Base-by-base conservation (phyloP, 1,139 yeast genomes). In the Debaryomyces subglobosus region DNA sequence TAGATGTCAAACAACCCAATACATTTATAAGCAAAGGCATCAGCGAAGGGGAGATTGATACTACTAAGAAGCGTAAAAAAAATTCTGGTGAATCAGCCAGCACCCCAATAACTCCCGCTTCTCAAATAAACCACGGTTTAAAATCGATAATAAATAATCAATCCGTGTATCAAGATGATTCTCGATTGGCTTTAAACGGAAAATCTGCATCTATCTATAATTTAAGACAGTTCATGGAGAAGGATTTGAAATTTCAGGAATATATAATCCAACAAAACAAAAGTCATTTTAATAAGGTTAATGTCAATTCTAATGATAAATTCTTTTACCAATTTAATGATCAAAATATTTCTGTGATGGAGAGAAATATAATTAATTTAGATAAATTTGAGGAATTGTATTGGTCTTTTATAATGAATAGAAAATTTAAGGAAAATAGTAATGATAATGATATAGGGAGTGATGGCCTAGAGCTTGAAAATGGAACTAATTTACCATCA, bases 201-300 rank as follows among this genome's bases (percentile, higher is more conserved):
- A 65, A 71, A 49, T 59, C 64, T 33, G 74, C 82, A 0, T 74
- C 82, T 0, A 58, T 74, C 3, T 81, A 78, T 60, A 74, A 77
- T 13, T 63, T 83, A 49, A 64, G 76, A 45, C 84, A 82, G 51
- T 81, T 78, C 58, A 72, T 75, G 65, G 84, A 81, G 43, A 78
- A 78, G 49, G 81, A 81, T 49, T 58, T 68, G 32, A 71, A 68
- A 48, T 74, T 77, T 46, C 75, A 71, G 53, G 73, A 69, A 43
- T 69, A 58, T 49, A 52, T 72, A 7, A 57, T 68, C 16, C 63
- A 57, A 40, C 54, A 57, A n/a, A 59, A 66, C 43, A 48, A 50
- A 5, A 39, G 45, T 4, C 32, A 39, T 7, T 64, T 68, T 47
- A 58, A 58, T 41, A 54, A 53, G 18, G 20, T 44, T 8, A 43